phyloP scores from a whole-genome alignment of 805 yeast species.

The Saccharomycopsis malanga region DNA sequence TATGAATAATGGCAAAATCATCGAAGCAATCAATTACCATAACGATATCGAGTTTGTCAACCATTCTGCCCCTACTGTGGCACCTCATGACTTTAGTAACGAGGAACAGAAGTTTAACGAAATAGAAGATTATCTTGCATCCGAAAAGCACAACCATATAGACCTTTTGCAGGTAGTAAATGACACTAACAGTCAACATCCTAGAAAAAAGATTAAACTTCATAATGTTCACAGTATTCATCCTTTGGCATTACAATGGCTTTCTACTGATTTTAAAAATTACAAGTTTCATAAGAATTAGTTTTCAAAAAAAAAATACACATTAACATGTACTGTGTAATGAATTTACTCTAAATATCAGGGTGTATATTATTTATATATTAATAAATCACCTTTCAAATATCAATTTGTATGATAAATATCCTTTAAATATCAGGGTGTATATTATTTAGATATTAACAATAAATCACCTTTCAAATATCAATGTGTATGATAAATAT shows the following conservation, averaged over 20 bases:
- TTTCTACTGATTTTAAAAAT: constrained; percentile 35
- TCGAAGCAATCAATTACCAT: constrained; percentile 30
- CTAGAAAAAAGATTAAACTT: constrained; percentile 31
- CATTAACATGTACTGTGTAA: not conserved
- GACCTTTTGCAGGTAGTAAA: constrained; percentile 11
- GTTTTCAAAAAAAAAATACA: not conserved
- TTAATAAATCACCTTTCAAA: too few relatives aligned
- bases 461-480: too few relatives aligned
- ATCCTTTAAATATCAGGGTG: too few relatives aligned
- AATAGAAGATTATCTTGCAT: constrained; percentile 6
- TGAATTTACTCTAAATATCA: too few relatives aligned
- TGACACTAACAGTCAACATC: constrained; percentile 24
- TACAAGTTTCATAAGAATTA: not conserved
- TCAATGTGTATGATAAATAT: too few relatives aligned
- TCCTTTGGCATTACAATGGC: constrained; percentile 69
- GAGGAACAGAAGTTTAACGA: constrained; percentile 4
- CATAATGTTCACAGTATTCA: constrained; percentile 49
- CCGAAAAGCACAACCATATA: not conserved
- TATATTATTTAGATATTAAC: too few relatives aligned
- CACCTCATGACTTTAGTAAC: not conserved
- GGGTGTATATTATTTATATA: too few relatives aligned
- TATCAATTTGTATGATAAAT: too few relatives aligned
- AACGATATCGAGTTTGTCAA: constrained; percentile 29
- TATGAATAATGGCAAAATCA: constrained; percentile 57
- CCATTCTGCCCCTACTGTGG: not conserved